phyloP scores from a whole-genome alignment of 2,329 filamentous ascomycete genomes.

The Botrytis aclada region DNA sequence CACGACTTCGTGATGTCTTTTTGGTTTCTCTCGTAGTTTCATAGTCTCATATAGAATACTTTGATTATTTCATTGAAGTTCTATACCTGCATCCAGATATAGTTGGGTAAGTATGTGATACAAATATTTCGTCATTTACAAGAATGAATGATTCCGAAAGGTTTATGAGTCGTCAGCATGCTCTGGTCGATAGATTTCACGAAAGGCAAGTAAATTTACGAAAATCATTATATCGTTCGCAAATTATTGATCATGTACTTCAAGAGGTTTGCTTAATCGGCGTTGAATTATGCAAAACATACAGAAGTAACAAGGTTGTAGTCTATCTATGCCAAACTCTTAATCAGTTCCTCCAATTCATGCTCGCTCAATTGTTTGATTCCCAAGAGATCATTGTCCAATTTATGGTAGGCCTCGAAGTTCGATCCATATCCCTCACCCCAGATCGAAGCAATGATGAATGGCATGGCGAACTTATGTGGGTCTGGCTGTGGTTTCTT shows the following conservation, averaged over 20 bases:
- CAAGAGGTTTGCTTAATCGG: neutral
- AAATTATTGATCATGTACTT: neutral
- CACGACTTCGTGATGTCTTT: neutral
- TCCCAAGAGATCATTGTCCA: slow-evolving; percentile 58
- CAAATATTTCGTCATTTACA: neutral
- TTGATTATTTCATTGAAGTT: neutral
- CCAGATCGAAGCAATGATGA: slow-evolving; percentile 35
- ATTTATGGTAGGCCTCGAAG: slow-evolving; percentile 38
- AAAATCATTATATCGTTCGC: neutral
- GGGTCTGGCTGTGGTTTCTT: slow-evolving; percentile 22
- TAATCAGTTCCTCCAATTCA: slow-evolving; percentile 37
- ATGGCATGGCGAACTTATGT: slow-evolving; percentile 23
- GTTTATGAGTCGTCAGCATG: neutral
- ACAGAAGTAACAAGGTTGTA: neutral
- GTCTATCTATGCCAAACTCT: neutral
- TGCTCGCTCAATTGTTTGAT: slow-evolving; percentile 62
- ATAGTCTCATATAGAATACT: neutral
- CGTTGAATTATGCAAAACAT: neutral
- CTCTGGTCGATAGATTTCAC: neutral
- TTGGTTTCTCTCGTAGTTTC: neutral
- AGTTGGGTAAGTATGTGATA: neutral
- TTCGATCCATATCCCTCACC: slow-evolving; percentile 36
- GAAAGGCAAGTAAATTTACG: neutral
- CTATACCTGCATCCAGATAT: neutral
- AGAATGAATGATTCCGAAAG: neutral